Evolutionary conservation across 1,284 basidiomycete genomes (phyloP), one percentile per base, ranked within the genome.

Genomic region (Ceraceosorus bombacis): DNA sequence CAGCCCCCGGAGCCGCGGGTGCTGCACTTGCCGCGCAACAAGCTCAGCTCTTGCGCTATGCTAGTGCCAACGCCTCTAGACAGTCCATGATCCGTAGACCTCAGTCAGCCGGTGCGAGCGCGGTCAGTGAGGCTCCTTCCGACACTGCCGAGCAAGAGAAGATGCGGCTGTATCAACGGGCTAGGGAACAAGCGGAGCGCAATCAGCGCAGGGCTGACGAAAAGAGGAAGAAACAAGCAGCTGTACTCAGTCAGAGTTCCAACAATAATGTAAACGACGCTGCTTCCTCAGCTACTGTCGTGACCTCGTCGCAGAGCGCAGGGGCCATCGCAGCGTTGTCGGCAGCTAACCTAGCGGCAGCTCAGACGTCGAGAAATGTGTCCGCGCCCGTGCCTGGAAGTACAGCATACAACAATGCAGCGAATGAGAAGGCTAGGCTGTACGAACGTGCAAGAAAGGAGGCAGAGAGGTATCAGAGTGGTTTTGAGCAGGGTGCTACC

Each of bases 151-250:
- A 76, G 54, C 53, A 59, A 5, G 73, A 76, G 40, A 76, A 76
- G 64, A 62, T 68, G 57, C 61, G 66, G 2, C 65, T 76, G 0
- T 76, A 74, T 59, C 66, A 73, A 48, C 62, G 68, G 4, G 73
- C 73, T 5, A 62, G 72, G n/a, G 61, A 68, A 51, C 73, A 74
- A 62, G 73, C 73, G 0, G 67, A 73, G 46, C 57, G 63, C 36
- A 73, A 69, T 49, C 73, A 76, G 46, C 55, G 68, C 3, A 58
- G 65, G 3, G 72, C 70, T 5, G 68, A 65, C 17, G 62, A 73
- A 41, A 10, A 40, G 39, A 39, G 56, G 41, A 41, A 13, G 36
- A 54, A 40, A 4, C 58, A 43, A 36, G 58, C 53, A 9, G 15
- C 27, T 54, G n/a, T 8, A 55, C 17, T 53, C 36, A 37, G 36